Conservation (phyloP, 169 alveolate species). For the Eimeria necatrix region DNA sequence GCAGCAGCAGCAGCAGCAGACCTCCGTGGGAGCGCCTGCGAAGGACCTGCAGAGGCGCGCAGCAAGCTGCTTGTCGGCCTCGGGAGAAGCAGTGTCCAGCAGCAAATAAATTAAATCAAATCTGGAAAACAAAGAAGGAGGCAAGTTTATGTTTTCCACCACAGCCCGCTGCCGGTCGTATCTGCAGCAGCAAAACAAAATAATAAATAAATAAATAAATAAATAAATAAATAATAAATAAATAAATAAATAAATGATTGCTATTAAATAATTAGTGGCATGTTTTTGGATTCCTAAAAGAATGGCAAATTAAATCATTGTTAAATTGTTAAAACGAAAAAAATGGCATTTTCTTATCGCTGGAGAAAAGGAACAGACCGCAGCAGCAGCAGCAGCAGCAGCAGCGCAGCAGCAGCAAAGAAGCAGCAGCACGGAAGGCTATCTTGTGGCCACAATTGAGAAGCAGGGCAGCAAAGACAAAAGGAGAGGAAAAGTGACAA, state of each 20-base stretch:
- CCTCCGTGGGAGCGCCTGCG: background rate
- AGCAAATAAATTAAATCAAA: conserved; percentile 96
- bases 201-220: background rate
- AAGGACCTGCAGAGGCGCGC: conserved; percentile 37
- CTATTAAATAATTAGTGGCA: background rate
- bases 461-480: background rate
- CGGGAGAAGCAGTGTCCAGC: conserved; percentile 80
- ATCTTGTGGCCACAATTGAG: too few relatives aligned
- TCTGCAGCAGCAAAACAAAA: conserved; percentile 54
- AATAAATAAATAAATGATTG: conserved; percentile 55
- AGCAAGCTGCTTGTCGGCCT: background rate
- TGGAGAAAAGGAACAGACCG: too few relatives aligned
- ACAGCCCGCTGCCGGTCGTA: conserved; percentile 95
- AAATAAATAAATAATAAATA: conserved; percentile 49
- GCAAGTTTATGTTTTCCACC: conserved; percentile 97
- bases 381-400: too few relatives aligned
- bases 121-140: conserved; percentile 98
- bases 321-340: too few relatives aligned
- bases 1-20: background rate
- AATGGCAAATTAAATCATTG: too few relatives aligned
- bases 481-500: too few relatives aligned
- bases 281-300: too few relatives aligned
- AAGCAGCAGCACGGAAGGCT: background rate
- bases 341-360: too few relatives aligned
- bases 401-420: too few relatives aligned